Base-by-base conservation (phyloP, 2,329 filamentous ascomycete species). In the Didymosphaeria variabile region DNA sequence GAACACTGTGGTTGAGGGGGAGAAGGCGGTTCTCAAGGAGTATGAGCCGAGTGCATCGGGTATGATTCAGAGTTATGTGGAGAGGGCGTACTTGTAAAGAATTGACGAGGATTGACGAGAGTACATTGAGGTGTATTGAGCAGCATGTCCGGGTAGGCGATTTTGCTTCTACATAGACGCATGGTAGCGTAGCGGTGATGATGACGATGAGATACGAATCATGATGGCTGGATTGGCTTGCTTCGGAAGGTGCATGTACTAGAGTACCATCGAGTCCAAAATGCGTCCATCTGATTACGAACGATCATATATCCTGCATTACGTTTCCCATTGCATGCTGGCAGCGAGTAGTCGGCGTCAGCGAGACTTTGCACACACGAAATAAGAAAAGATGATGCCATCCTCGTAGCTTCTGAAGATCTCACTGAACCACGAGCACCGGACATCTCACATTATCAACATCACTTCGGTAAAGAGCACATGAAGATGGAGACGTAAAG, bases 21-120 rank as follows among this genome's bases (percentile, higher is more conserved):
- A 71, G 2, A 79, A 80, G 65, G 80, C 79, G 0, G 92, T 91
- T 59, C 79, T 97, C 78, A 91, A 90, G 81, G 93, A 97, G 81
- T 97, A 97, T 79, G 92, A 96, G 68, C 86, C 93, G 0, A 91
- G 88, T 6, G 82, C 90, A 7, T 87, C 91, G 77, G 94, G 94
- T 6, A 89, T 98, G 83, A 74, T 79, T 54, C 67, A 74, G 68
- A 79, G 77, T 51, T 79, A 63, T 65, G 75, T 63, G 3, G 77
- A 79, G 32, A 74, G 77, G 67, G 69, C 67, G 59, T 79, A 78
- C 59, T 68, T 78, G 5, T 79, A 29, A 54, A 13, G 36, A 23
- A 19, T 44, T 13, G 21, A 7, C 23, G 19, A 1, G 17, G 32
- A 19, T 44, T 13, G 21, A 7, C 23, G 19, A 1, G 17, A 21